phyloP scores from a whole-genome alignment of 2,329 filamentous ascomycete species.

The Fusarium chaquense region DNA sequence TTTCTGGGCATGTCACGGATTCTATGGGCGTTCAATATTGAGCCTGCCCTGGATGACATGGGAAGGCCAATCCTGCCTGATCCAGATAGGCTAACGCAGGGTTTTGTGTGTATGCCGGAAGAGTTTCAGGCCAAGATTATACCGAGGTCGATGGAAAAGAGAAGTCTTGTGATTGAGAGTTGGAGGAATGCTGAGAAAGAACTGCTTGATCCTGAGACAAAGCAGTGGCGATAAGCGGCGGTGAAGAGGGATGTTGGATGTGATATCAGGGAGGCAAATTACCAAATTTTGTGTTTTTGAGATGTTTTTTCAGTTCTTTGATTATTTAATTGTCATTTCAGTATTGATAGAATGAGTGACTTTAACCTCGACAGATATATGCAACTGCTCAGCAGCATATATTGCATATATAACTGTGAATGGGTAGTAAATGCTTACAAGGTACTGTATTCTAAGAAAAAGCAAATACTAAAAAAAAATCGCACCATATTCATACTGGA shows the following conservation, averaged over 20 bases:
- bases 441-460: neutral
- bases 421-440: neutral
- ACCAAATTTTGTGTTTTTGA: too few relatives aligned
- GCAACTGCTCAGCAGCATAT: too few relatives aligned
- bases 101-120: conserved; percentile 16
- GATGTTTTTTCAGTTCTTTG: too few relatives aligned
- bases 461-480: neutral
- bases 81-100: conserved; percentile 12
- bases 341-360: too few relatives aligned
- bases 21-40: conserved; percentile 27
- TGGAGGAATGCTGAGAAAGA: neutral
- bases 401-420: too few relatives aligned
- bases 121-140: conserved; percentile 1
- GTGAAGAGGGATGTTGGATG: neutral
- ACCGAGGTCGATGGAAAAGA: neutral
- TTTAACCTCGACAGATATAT: too few relatives aligned
- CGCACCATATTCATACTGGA: rapidly evolving
- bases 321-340: too few relatives aligned
- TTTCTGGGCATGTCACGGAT: conserved; percentile 31
- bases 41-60: neutral
- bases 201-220: neutral
- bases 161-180: neutral
- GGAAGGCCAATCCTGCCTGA: conserved; percentile 3
- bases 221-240: conserved; percentile 3
- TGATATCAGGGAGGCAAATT: too few relatives aligned